Base-by-base conservation (phyloP, 2,329 filamentous ascomycete species). In the Verticillium dahliae region DNA sequence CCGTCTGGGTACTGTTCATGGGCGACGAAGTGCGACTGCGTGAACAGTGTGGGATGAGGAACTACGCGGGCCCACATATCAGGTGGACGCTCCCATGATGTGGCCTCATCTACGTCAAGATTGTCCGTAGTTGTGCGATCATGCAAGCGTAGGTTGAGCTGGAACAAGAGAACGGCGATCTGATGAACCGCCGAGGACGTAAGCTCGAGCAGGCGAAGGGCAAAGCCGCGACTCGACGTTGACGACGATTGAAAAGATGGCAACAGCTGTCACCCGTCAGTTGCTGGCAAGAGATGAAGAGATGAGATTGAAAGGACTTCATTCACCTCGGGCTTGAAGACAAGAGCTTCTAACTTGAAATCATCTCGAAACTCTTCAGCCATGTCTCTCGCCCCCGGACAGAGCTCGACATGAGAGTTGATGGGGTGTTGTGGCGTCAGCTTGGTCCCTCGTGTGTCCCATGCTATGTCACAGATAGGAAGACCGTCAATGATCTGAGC, bases 1-100 rank as follows among this genome's bases (percentile, higher is more conserved):
- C 61, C 62, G 11, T 66, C 55, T 15, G 68, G 67, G 34, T 69
- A 70, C 18, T 66, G 61, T 6, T 64, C 62, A 39, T 65, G 55
- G 22, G 67, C 63, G 15, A n/a, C 4, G 35, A 67, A 70, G 34
- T 37, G 56, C 2, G 4, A 7, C 41, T 69, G 63, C 15, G 35
- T 33, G 60, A 70, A 67, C 13, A 68, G 37, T 3, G 65, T 67
- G 5, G 54, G 54, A 34, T 50, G 45, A 3, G 52, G 31, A 4
- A 33, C n/a, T 13, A 56, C 6, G 54, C 54, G 54, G 22, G 45
- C 45, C 45, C 45, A 27, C 11, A 7, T 11, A 11, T 50, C 41
- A 27, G n/a, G 41, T 22, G 41, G 41, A n/a, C 41, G 41, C n/a
- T 22, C n/a, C 39, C 39, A 41, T 18, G 41, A 50, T 9, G 41